A percentile compares a stretch with the other conserved stretches of the same genome.
Conservation (phyloP, 169 alveolate genomes). For the Hammondia hammondi region DNA sequence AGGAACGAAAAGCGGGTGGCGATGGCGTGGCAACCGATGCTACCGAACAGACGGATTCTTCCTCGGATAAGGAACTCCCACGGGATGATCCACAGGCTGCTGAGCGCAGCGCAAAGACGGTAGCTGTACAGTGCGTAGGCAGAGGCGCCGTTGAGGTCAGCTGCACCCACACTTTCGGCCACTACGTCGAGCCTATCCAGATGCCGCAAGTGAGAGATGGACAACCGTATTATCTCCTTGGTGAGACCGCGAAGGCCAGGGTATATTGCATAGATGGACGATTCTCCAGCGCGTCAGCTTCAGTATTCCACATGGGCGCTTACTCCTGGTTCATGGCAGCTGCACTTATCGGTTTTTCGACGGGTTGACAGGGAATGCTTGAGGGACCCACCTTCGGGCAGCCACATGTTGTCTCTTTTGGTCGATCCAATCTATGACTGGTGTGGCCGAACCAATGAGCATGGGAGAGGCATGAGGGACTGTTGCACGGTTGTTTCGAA, state of each 20-base stretch:
- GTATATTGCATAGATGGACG: neutral
- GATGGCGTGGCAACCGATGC: neutral
- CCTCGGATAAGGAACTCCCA: neutral
- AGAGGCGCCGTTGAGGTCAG: conserved; percentile 16
- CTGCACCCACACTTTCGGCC: neutral
- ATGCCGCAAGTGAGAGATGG: neutral
- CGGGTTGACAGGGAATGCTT: neutral
- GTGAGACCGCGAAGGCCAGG: neutral
- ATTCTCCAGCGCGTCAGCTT: too few species aligned
- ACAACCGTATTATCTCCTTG: neutral
- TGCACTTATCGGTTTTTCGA: neutral
- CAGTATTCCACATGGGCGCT: too few species aligned
- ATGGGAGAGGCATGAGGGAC: too few species aligned
- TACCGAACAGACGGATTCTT: neutral
- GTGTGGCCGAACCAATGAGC: too few species aligned
- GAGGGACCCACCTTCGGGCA: neutral
- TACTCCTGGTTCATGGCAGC: neutral
- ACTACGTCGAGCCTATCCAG: conserved; percentile 18
- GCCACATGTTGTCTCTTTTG: too few species aligned
- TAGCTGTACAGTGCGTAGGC: neutral
- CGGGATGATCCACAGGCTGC: neutral
- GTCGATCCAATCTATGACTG: too few species aligned
- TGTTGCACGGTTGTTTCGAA: too few species aligned
- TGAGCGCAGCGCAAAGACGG: neutral
- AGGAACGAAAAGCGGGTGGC: neutral